Conservation (phyloP, 2,329 filamentous ascomycete species). For the Xylariaceae sp. region DNA sequence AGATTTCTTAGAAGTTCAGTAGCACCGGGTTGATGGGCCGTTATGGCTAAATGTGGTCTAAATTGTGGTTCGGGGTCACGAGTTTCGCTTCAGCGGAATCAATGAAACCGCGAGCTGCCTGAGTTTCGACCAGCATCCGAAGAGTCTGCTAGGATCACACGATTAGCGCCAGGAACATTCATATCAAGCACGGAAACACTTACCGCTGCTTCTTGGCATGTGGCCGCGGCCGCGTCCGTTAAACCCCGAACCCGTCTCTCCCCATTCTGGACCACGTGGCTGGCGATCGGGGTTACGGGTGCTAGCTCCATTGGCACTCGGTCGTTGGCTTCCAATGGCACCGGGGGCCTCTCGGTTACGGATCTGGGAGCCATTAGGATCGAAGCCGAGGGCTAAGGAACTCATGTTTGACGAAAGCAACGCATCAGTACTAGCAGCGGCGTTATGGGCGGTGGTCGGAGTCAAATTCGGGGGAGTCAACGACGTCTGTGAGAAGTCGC, state of each 20-base stretch:
- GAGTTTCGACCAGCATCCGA: slow-evolving; percentile 33
- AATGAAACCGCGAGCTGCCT: slow-evolving; percentile 31
- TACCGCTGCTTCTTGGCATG: slow-evolving; percentile 57
- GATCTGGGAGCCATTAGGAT: slow-evolving; percentile 37
- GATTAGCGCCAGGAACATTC: slow-evolving; percentile 2
- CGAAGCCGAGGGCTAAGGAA: slow-evolving; percentile 49
- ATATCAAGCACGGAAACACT: slow-evolving; percentile 27
- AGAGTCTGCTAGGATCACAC: slow-evolving; percentile 24
- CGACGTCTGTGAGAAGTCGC: slow-evolving; percentile 31
- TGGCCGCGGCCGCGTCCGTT: slow-evolving; percentile 53
- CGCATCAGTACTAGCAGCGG: slow-evolving; percentile 31
- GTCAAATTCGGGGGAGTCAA: slow-evolving; percentile 34
- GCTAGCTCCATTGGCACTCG: slow-evolving; percentile 43
- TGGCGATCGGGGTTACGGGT: slow-evolving; percentile 53
- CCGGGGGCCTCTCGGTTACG: slow-evolving; percentile 48
- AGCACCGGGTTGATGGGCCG: not conserved
- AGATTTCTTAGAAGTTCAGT: not conserved
- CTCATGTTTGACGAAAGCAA: slow-evolving; percentile 33
- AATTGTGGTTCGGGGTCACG: not conserved
- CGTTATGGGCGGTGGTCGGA: slow-evolving; percentile 33
- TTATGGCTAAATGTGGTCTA: not conserved
- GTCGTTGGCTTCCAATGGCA: slow-evolving; percentile 61
- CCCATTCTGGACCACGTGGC: slow-evolving; percentile 61
- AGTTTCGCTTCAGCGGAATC: slow-evolving; percentile 9
- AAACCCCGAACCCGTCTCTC: slow-evolving; percentile 47